These are phyloP conservation scores for Boletus sp. DNA, from an alignment of 768 basidiomycete species.

Conservation along the genomic window DNA sequence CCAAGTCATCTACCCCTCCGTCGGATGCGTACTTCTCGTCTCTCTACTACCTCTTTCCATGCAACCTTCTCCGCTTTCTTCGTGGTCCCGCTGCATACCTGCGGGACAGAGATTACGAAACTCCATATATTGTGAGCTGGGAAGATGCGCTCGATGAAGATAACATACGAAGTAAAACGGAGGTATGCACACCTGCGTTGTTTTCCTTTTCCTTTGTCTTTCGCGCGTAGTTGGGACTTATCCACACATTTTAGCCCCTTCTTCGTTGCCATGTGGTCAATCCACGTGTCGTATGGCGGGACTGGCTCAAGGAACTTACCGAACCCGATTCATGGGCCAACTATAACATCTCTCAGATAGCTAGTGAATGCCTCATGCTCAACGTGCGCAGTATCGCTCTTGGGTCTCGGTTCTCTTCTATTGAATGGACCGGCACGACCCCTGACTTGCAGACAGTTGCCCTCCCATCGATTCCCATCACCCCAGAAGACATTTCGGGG, in stretches of 20 bases:
- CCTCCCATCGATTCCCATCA: conserved; percentile 7
- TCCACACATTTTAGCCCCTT: conserved; percentile 44
- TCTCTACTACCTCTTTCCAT: conserved; percentile 89
- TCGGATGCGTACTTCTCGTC: conserved; percentile 68
- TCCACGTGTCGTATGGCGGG: conserved; percentile 65
- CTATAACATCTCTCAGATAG: conserved; percentile 58
- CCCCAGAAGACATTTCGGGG: conserved; percentile 23
- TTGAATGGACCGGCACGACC: not conserved
- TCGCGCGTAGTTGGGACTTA: not conserved
- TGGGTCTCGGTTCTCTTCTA: conserved; percentile 34
- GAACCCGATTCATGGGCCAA: conserved; percentile 65
- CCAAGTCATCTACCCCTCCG: conserved; percentile 53
- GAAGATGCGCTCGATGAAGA: conserved; percentile 62
- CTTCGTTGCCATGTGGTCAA: conserved; percentile 72
- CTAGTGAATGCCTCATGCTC: conserved; percentile 67
- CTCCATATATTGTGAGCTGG: conserved; percentile 72
- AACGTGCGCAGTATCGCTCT: conserved; percentile 55
- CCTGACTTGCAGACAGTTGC: conserved; percentile 2
- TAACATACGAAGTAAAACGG: conserved; percentile 66
- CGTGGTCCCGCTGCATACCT: conserved; percentile 67
- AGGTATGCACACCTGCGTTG: conserved; percentile 43
- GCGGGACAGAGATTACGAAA: conserved; percentile 42
- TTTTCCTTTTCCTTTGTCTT: not conserved
- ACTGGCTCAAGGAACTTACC: conserved; percentile 59
- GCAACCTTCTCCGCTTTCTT: conserved; percentile 80